phyloP scores from a whole-genome alignment of 2,329 filamentous ascomycete species.

The Westerdykella aurantiaca region DNA sequence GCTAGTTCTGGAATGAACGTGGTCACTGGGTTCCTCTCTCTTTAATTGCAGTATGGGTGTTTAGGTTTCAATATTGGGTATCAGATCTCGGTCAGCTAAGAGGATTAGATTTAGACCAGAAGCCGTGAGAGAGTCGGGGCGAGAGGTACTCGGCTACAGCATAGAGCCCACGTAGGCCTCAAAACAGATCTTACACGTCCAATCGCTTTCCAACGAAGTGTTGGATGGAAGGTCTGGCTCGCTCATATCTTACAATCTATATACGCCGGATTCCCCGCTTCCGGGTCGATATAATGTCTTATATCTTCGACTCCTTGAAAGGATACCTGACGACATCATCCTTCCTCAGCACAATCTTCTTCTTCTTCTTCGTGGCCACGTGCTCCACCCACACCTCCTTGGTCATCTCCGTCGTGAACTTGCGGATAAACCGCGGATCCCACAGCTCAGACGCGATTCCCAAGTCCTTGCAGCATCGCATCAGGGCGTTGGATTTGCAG shows the following conservation, averaged over 20 bases:
- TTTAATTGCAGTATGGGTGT: neutral
- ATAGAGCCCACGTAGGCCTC: no score
- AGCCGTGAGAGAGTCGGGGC: neutral
- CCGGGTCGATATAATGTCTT: neutral
- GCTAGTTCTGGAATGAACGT: neutral
- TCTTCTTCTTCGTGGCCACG: constrained; percentile 76
- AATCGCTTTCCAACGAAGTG: no score
- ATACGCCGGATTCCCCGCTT: neutral
- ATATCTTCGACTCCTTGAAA: constrained; percentile 47
- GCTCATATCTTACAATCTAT: constrained; percentile 6
- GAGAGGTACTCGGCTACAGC: neutral
- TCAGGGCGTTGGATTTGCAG: constrained; percentile 94
- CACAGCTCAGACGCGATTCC: constrained; percentile 92
- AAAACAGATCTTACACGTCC: no score
- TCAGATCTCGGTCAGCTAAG: neutral
- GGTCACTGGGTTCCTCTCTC: no score
- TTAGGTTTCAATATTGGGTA: neutral
- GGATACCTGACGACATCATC: constrained; percentile 67
- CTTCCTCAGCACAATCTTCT: constrained; percentile 80
- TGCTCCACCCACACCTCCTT: constrained; percentile 90
- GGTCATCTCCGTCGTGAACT: constrained; percentile 68
- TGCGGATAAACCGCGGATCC: constrained; percentile 86
- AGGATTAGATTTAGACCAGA: neutral
- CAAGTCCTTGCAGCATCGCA: constrained; percentile 97
- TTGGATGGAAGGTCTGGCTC: no score